Percentiles rank a stretch among this genome's conserved stretches.
phyloP scores from a whole-genome alignment of 2,329 filamentous ascomycete species.

The Sordariomycetes sp. region DNA sequence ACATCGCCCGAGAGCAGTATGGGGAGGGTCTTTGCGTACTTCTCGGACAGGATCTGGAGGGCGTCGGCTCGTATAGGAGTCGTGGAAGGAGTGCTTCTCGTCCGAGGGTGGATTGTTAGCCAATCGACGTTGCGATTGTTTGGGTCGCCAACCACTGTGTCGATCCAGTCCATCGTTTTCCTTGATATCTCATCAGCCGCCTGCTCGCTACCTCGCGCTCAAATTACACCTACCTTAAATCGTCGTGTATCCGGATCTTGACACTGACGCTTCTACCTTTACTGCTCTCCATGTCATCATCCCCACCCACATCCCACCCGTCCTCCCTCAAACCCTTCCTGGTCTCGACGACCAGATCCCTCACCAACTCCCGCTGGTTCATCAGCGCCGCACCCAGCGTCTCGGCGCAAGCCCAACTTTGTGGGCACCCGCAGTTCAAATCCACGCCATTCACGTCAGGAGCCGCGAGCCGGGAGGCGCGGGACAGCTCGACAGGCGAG shows the following conservation, averaged over 20 bases:
- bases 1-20: slow-evolving; percentile 63
- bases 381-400: slow-evolving; percentile 62
- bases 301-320: slow-evolving; percentile 40
- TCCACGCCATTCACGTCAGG: slow-evolving; percentile 57
- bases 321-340: slow-evolving; percentile 39
- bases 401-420: slow-evolving; percentile 63
- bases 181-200: slow-evolving; percentile 15
- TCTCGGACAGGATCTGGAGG: slow-evolving; percentile 44
- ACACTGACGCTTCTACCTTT: slow-evolving; percentile 54
- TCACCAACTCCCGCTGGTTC: slow-evolving; percentile 54
- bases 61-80: slow-evolving; percentile 53
- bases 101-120: slow-evolving; percentile 62
- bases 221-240: slow-evolving; percentile 42
- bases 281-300: slow-evolving; percentile 30
- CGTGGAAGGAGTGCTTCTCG: slow-evolving; percentile 49
- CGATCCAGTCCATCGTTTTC: slow-evolving; percentile 52
- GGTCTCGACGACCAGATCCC: slow-evolving; percentile 53
- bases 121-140: slow-evolving; percentile 50
- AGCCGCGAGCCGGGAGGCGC: slow-evolving; percentile 51
- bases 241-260: slow-evolving; percentile 61
- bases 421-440: slow-evolving; percentile 65
- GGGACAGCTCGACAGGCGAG: slow-evolving; percentile 49
- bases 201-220: background rate
- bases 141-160: slow-evolving; percentile 47
- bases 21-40: slow-evolving; percentile 45